Percentiles rank a stretch among this genome's conserved stretches.
phyloP scores from a whole-genome alignment of 768 basidiomycete genomes.

The Tephrocybe sp. region DNA sequence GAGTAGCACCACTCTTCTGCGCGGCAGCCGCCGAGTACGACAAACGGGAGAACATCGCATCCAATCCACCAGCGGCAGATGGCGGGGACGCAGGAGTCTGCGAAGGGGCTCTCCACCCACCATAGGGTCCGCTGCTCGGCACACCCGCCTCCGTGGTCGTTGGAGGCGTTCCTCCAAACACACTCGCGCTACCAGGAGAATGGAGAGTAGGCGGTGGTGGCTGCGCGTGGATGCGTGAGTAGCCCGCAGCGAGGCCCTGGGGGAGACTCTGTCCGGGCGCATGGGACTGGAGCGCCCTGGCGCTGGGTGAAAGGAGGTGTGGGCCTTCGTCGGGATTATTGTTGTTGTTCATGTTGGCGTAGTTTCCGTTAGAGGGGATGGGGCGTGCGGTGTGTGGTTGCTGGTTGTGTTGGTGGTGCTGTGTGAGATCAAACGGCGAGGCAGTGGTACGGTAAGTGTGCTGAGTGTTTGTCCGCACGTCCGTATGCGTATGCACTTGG shows the following conservation, averaged over 20 bases:
- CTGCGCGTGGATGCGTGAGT: conserved; percentile 84
- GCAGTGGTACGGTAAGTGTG: conserved; percentile 42
- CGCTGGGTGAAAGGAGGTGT: conserved; percentile 58
- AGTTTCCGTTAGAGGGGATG: conserved; percentile 23
- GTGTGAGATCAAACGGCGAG: conserved; percentile 46
- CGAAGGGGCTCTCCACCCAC: conserved; percentile 21
- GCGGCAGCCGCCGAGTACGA: conserved; percentile 51
- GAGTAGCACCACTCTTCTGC: conserved; percentile 19
- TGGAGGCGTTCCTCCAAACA: conserved; percentile 20
- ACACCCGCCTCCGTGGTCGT: conserved; percentile 2
- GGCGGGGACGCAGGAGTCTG: conserved; percentile 20
- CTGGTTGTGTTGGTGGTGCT: conserved; percentile 32
- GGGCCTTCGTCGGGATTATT: conserved; percentile 19
- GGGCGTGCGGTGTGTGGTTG: conserved; percentile 28
- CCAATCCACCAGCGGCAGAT: conserved; percentile 28
- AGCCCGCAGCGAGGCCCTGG: conserved; percentile 88
- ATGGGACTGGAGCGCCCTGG: conserved; percentile 81
- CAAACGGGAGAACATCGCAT: conserved; percentile 55
- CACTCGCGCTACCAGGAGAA: conserved; percentile 29
- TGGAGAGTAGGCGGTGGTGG: conserved; percentile 40
- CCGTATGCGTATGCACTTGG: conserved; percentile 37
- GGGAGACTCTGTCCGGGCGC: conserved; percentile 91
- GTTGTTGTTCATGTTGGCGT: conserved; percentile 5
- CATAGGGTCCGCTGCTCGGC: conserved; percentile 28
- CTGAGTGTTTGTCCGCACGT: conserved; percentile 34